Evolutionary conservation across 352 stramenopile species (phyloP), one percentile per base, ranked within the genome.

Genomic region (Globisporangium splendens): DNA sequence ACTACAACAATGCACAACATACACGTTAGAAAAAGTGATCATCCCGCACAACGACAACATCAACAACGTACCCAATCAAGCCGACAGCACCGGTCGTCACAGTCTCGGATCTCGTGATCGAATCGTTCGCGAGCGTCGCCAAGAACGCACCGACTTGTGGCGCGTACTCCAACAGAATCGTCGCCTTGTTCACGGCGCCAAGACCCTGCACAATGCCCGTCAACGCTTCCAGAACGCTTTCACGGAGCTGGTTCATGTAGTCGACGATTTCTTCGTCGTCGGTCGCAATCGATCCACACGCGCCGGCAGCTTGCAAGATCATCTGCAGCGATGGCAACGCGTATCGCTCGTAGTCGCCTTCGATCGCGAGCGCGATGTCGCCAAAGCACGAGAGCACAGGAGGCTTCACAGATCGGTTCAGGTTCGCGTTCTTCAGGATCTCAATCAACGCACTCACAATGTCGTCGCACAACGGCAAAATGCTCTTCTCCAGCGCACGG

Each of bases 201-300:
- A 98, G 78, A 18, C 96, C 96, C 68, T 98, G 93, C 18, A 98
- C 75, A 64, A 99, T 98, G 24, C 96, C 96, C 31, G 93, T 98
- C 54, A 98, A 97, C 15, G 95, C 96, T 68, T 99, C 96, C 31
- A 99, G 71, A 43, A 99, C 96, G 61, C 87, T 92, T 65, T 98
- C 92, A 50, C 96, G 85, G 11, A 99, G 79, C 53, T 89, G 79
- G 75, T 99, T 99, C 69, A 99, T 96, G 71, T 98, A 99, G 44
- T 98, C 94, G 62, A 99, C 90, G n/a, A 98, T 83, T 52, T 99
- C 96, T 60, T 99, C 96, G 65, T 99, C 96, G 56, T 98, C 91
- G 7, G 89, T 91, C 20, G 86, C 72, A 49, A 96, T 93, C 14
- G 80, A 77, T 28, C 81, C 75, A 31, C 91, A 97, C n/a, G 86